These are phyloP conservation scores for button mushroom (Agaricus bisporus) DNA, from an alignment of 768 basidiomycete species.

Conservation along the genomic window DNA sequence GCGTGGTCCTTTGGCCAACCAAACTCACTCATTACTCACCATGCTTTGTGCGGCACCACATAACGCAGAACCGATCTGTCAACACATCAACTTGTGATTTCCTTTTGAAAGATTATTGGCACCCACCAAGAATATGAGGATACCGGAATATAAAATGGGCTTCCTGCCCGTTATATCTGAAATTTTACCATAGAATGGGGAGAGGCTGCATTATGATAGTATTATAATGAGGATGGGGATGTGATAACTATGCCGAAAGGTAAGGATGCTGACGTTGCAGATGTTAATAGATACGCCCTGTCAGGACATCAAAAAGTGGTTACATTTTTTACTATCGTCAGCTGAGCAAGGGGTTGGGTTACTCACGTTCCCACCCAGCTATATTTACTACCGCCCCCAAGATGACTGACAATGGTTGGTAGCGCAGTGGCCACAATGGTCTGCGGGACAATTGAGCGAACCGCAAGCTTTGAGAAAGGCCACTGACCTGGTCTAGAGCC, in stretches of 20 bases:
- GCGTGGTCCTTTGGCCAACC: background rate
- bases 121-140: slow-evolving; percentile 62
- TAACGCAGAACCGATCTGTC: slow-evolving; percentile 68
- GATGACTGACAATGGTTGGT: slow-evolving; percentile 62
- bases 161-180: slow-evolving; percentile 60
- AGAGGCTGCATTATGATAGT: slow-evolving; percentile 31
- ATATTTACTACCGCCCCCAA: slow-evolving; percentile 58
- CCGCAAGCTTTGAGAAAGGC: background rate
- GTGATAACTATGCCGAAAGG: background rate
- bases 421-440: slow-evolving; percentile 72
- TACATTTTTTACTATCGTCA: background rate
- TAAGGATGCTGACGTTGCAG: slow-evolving; percentile 33
- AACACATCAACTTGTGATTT: background rate
- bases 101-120: too few relatives aligned
- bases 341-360: background rate
- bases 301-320: slow-evolving; percentile 1
- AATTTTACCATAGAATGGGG: slow-evolving; percentile 74
- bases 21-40: slow-evolving; percentile 22
- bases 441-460: slow-evolving; percentile 22
- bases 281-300: slow-evolving; percentile 71
- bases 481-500: slow-evolving; percentile 53
- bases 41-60: slow-evolving; percentile 79
- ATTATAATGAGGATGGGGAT: background rate
- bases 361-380: slow-evolving; percentile 70
- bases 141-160: slow-evolving; percentile 59